Percentiles rank a stretch among this genome's conserved stretches.
phyloP scores from a whole-genome alignment of 208 protist species.

The Trypanosomatidae sp. region DNA sequence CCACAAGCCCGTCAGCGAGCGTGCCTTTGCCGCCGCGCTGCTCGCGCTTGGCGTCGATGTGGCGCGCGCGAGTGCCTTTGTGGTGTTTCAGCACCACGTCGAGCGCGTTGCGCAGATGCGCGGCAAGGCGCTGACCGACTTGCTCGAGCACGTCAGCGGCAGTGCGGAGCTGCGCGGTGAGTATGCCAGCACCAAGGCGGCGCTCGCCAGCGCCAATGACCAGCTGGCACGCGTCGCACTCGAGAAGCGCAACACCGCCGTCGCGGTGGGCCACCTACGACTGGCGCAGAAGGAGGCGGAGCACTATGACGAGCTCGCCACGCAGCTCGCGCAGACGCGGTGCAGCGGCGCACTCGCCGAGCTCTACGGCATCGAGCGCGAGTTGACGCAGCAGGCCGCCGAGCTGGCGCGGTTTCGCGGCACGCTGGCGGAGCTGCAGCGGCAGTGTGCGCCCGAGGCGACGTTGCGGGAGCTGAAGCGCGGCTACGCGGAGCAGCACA shows the following conservation, averaged over 20 bases:
- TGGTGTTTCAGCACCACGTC: conserved; percentile 97
- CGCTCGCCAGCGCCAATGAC: conserved; percentile 67
- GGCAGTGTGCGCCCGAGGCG: conserved; percentile 47
- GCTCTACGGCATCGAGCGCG: conserved; percentile 83
- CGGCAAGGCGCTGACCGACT: conserved; percentile 89
- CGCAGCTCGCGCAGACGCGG: conserved; percentile 29
- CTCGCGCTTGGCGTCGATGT: conserved; percentile 52
- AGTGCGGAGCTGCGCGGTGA: conserved; percentile 86
- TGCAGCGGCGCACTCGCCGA: conserved; percentile 72
- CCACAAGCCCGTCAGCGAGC: conserved; percentile 41
- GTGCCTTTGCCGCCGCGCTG: conserved; percentile 79
- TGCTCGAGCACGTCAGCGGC: conserved; percentile 95
- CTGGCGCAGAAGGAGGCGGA: conserved; percentile 95
- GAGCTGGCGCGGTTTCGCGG: conserved; percentile 36
- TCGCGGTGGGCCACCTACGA: conserved; percentile 91
- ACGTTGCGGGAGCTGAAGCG: conserved; percentile 69
- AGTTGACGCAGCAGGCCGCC: conserved; percentile 50
- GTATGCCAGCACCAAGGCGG: conserved; percentile 79
- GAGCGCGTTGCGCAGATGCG: conserved; percentile 90
- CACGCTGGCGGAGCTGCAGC: conserved; percentile 47
- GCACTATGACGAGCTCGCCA: conserved; percentile 50
- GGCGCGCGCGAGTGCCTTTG: conserved; percentile 89
- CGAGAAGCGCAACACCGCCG: conserved; percentile 77
- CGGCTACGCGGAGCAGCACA: conserved; percentile 59
- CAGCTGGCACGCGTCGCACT: conserved; percentile 63